Conservation (phyloP, 441 rosid species). For the Codiaeum variegatum region DNA sequence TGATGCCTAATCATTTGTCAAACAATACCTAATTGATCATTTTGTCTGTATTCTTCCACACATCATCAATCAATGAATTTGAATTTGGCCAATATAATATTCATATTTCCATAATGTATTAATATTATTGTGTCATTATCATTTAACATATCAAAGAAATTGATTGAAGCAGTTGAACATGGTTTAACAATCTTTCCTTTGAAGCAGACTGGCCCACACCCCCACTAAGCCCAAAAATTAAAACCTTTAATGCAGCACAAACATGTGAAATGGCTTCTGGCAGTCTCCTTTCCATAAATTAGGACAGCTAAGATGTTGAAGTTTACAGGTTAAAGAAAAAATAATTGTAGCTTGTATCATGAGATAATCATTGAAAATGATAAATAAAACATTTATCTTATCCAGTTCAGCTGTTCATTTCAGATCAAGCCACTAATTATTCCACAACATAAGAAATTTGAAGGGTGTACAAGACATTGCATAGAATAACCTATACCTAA, state of each 20-base stretch:
- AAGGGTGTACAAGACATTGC: background rate
- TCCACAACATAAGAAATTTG: background rate
- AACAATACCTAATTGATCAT: background rate
- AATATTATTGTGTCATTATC: background rate
- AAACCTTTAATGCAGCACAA: background rate
- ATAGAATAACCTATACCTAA: background rate
- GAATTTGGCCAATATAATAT: background rate
- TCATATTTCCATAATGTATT: background rate
- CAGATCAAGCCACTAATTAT: constrained; percentile 5
- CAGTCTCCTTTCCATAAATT: background rate
- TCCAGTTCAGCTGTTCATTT: constrained; percentile 16
- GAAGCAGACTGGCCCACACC: background rate
- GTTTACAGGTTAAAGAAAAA: background rate
- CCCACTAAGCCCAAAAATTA: background rate
- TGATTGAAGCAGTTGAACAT: background rate
- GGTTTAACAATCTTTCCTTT: background rate
- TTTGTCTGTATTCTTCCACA: background rate
- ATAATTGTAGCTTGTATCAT: background rate
- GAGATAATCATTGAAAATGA: constrained; percentile 16
- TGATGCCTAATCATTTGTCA: background rate
- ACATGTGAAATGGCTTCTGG: constrained; percentile 10
- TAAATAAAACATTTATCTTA: background rate
- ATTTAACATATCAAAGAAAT: background rate
- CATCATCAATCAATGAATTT: background rate
- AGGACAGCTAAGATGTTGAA: constrained; percentile 8